Conservation (phyloP, 192 early-diverging fungal species). For the Phycomyces blakesleeanus region DNA sequence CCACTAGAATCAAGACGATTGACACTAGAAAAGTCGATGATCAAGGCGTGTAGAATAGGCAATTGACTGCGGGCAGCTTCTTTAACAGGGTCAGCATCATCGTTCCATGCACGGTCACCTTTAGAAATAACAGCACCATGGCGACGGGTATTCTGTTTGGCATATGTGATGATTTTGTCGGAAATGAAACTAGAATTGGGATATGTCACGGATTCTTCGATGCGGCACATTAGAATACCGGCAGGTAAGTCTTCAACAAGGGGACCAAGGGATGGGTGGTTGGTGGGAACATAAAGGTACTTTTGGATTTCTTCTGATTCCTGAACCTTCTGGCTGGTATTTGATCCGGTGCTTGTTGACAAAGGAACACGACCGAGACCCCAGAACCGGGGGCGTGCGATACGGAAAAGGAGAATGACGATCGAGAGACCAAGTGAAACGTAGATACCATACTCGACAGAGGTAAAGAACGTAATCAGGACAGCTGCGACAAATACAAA, state of each 20-base stretch:
- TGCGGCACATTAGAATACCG: conserved; percentile 72
- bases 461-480: conserved; percentile 61
- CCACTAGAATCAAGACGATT: conserved; percentile 37
- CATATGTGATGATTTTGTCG: conserved; percentile 46
- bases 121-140: conserved; percentile 6
- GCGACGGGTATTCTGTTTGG: conserved; percentile 24
- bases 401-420: conserved; percentile 69
- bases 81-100: conserved; percentile 27
- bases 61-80: conserved; percentile 24
- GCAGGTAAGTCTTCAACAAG: conserved; percentile 35
- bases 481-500: conserved; percentile 46
- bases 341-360: not conserved
- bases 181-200: conserved; percentile 67
- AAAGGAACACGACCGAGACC: conserved; percentile 42
- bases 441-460: conserved; percentile 71
- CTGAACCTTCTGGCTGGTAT: not conserved
- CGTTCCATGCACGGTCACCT: conserved; percentile 35
- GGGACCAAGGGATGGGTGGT: conserved; percentile 28
- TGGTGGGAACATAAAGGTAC: conserved; percentile 29
- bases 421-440: conserved; percentile 66
- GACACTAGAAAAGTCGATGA: conserved; percentile 35
- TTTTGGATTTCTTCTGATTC: conserved; percentile 14
- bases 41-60: conserved; percentile 30
- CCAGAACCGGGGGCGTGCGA: conserved; percentile 69
- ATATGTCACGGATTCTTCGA: conserved; percentile 72